These are phyloP conservation scores for Exserohilum turcica DNA, from an alignment of 2,329 filamentous ascomycete species.

Conservation along the genomic window DNA sequence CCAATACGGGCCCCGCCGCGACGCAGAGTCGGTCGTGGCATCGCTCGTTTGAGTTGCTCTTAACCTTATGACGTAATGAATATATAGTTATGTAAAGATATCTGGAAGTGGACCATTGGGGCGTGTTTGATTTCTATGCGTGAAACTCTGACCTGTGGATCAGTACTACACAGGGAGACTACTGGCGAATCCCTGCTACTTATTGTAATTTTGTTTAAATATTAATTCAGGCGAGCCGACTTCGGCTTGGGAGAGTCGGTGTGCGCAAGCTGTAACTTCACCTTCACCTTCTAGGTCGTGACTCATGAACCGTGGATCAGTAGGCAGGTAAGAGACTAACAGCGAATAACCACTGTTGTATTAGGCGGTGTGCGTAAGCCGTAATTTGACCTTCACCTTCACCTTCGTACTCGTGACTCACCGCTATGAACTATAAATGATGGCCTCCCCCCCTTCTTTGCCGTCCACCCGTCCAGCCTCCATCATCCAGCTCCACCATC, in stretches of 20 bases:
- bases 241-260: no score
- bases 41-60: not conserved
- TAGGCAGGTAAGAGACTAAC: not conserved
- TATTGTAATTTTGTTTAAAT: no score
- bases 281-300: not conserved
- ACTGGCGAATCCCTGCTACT: not conserved
- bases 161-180: not conserved
- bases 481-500: no score
- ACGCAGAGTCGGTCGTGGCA: not conserved
- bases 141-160: no score
- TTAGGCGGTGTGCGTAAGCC: no score
- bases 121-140: not conserved
- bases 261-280: not conserved
- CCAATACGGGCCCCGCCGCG: constrained; percentile 5
- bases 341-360: not conserved
- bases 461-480: no score
- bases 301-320: not conserved
- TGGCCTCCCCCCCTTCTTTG: no score
- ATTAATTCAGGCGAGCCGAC: no score
- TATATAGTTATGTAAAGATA: no score
- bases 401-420: no score
- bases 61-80: not conserved
- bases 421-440: no score
- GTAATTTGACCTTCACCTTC: no score
- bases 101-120: not conserved